A percentile compares a stretch with the other conserved stretches of the same genome.
These are phyloP conservation scores for Tulasnella sp. DNA, from an alignment of 768 basidiomycete species.

Conservation along the genomic window DNA sequence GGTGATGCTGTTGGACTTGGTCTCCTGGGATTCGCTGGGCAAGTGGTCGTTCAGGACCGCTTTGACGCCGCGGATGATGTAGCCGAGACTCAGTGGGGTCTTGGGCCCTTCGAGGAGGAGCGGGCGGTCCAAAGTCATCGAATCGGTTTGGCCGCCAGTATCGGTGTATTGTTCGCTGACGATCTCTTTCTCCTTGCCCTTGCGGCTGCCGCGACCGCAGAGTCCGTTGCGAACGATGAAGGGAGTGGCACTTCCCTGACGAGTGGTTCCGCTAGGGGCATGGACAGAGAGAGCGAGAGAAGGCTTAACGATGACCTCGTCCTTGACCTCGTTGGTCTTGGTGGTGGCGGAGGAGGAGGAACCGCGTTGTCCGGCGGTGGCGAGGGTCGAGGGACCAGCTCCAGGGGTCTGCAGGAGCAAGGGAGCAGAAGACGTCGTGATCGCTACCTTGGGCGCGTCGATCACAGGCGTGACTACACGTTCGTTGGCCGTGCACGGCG, in stretches of 20 bases:
- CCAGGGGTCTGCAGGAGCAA: conserved; percentile 6
- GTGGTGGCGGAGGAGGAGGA: neutral
- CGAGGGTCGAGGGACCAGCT: conserved; percentile 5
- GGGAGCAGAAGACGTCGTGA: neutral
- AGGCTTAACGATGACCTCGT: neutral
- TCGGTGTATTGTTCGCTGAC: neutral
- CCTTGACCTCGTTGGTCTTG: neutral
- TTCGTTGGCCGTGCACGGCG: neutral
- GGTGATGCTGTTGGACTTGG: neutral
- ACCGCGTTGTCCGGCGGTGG: neutral
- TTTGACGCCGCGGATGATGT: neutral
- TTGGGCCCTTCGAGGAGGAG: conserved; percentile 6
- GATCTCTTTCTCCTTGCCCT: conserved; percentile 12
- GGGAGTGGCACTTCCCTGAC: conserved; percentile 3
- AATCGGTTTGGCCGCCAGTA: neutral
- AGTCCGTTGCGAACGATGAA: neutral
- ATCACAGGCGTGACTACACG: neutral
- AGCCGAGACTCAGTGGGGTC: neutral
- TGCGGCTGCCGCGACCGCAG: neutral
- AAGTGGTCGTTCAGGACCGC: neutral
- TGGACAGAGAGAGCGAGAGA: neutral
- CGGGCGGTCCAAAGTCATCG: neutral
- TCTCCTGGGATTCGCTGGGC: neutral
- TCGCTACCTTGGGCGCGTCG: neutral
- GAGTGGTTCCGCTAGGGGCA: neutral